These are phyloP conservation scores for Aspergillus costaricaensis DNA, from an alignment of 2,329 filamentous ascomycete species.

Conservation along the genomic window DNA sequence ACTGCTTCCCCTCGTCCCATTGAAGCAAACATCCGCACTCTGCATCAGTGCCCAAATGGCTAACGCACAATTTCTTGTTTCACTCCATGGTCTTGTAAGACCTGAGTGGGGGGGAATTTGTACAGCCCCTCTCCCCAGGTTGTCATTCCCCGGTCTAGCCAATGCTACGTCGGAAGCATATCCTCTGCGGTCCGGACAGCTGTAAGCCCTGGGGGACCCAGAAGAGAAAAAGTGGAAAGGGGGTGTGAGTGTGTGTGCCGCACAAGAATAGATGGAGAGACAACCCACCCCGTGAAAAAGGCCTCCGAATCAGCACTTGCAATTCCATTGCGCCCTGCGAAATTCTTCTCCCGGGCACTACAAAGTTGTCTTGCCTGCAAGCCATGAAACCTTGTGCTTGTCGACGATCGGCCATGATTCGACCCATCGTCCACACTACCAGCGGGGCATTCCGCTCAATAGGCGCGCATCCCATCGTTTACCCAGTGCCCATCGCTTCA, in stretches of 20 bases:
- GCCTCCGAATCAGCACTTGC: background rate
- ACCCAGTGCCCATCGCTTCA: background rate
- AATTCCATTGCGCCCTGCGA: background rate
- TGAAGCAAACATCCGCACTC: slow-evolving; percentile 14
- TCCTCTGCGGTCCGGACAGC: background rate
- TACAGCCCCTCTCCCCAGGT: slow-evolving; percentile 5
- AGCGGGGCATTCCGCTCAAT: slow-evolving; percentile 12
- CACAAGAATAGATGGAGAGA: background rate
- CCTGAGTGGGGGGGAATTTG: slow-evolving; percentile 1
- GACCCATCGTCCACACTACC: slow-evolving; percentile 1
- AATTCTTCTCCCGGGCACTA: slow-evolving; percentile 3
- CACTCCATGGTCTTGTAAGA: slow-evolving; percentile 4
- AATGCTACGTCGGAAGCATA: background rate
- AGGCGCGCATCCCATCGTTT: slow-evolving; percentile 11
- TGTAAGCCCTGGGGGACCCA: background rate
- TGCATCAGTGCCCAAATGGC: slow-evolving; percentile 27
- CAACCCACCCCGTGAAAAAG: background rate
- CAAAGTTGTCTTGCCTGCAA: slow-evolving; percentile 12
- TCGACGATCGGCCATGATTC: slow-evolving; percentile 14
- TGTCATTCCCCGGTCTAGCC: slow-evolving; percentile 9
- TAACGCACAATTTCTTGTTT: slow-evolving; percentile 11
- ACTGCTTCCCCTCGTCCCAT: slow-evolving; percentile 9
- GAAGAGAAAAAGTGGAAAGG: background rate
- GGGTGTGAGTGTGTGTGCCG: background rate
- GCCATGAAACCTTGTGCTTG: slow-evolving; percentile 20